phyloP scores from a whole-genome alignment of 768 basidiomycete genomes.

The Piloderma croceum region DNA sequence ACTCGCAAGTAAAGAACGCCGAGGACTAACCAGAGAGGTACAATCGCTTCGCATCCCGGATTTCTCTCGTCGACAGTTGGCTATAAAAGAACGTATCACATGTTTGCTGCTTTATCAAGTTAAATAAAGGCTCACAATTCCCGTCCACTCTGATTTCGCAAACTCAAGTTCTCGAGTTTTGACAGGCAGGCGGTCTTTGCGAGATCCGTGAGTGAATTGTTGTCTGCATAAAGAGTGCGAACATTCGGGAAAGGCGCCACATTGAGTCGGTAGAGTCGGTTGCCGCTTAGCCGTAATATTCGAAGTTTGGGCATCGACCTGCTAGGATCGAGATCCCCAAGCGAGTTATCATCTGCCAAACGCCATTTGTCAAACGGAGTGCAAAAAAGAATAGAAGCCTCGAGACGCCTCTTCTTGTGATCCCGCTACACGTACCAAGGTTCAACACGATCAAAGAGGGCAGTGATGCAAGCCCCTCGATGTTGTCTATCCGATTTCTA shows the following conservation, averaged over 20 bases:
- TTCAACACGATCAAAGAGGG: conserved; percentile 68
- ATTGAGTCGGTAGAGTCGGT: conserved; percentile 65
- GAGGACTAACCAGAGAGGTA: conserved; percentile 82
- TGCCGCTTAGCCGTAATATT: conserved; percentile 81
- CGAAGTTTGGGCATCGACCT: conserved; percentile 63
- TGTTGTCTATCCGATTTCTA: conserved; percentile 57
- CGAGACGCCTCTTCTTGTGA: conserved; percentile 7
- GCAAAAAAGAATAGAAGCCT: conserved; percentile 12
- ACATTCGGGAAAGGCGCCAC: conserved; percentile 53
- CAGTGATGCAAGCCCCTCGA: conserved; percentile 58
- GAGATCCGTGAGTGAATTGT: conserved; percentile 56
- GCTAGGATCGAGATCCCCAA: conserved; percentile 50
- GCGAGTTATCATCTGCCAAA: conserved; percentile 62
- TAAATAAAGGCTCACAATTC: conserved; percentile 79
- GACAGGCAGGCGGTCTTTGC: conserved; percentile 50
- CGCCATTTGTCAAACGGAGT: conserved; percentile 15
- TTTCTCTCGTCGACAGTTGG: conserved; percentile 49
- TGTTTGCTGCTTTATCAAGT: no score
- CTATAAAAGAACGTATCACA: conserved; percentile 24
- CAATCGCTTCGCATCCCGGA: conserved; percentile 88
- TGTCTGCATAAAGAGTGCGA: conserved; percentile 90
- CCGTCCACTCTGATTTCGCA: conserved; percentile 81
- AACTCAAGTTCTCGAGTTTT: conserved; percentile 83
- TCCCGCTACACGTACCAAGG: conserved; percentile 58
- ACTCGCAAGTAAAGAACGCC: conserved; percentile 10